Evolutionary conservation across 371 early-diverging fungal species (phyloP), one percentile per base, ranked within the genome.

Genomic region (Rhizopus arrhizus): DNA sequence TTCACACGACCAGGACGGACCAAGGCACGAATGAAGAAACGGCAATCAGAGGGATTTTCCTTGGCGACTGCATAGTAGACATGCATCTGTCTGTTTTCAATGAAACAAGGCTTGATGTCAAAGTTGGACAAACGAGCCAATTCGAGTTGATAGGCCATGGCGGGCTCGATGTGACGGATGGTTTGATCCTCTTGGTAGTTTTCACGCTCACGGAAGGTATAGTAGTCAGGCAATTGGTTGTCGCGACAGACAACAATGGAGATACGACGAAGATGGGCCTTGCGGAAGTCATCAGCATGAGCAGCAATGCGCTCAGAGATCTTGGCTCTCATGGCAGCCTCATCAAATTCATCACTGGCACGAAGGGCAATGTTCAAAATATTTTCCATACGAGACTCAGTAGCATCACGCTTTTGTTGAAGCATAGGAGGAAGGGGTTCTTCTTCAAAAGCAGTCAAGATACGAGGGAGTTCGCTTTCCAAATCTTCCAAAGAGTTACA

Each of bases 141-240:
- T 76, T 97, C 99, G 31, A 98, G 85, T 78, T 96, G 96, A 74
- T 96, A 95, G 16, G 97, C 96, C 86, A 96, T 88, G 31, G 95
- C 95, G 33, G 99, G 99, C 78, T 98, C 99, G 63, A 97, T 92
- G 74, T 98, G 94, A 68, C 99, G 94, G 63, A 97, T 95, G 42
- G 95, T 91, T 60, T 87, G 81, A 73, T 98, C 98, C 78, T 98
- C 99, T 31, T 65, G 61, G 71, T 88, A 97, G 67, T 89, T 89
- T 54, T 82, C 73, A 58, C 85, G 85, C 71, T 95, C 96, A 73
- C 95, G 93, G 90, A 93, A 98, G 51, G 98, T 98, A 64, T 96
- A 96, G 78, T 95, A 95, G 43, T 92, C 91, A 5, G 95, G 95
- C 78, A 85, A 89, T 72, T 89, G 86, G 64, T 87, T 90, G 29